Conservation (phyloP, 345 rosid species). For the Camelina neglecta region DNA sequence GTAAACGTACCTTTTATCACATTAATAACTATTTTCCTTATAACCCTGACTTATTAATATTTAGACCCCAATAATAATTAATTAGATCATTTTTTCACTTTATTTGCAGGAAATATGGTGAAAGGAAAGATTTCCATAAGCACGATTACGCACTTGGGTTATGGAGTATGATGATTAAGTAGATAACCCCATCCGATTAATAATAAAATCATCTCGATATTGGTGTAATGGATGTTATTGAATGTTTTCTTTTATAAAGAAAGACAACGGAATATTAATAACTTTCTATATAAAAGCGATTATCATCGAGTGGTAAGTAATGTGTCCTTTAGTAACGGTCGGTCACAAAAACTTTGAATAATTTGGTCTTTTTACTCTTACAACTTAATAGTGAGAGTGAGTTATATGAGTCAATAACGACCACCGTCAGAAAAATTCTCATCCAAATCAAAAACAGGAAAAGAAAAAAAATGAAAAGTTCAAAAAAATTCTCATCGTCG, state of each 20-base stretch:
- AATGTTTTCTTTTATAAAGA: constrained; percentile 13
- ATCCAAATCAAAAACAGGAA: not conserved
- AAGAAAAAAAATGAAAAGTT: constrained; percentile 42
- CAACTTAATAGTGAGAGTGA: not conserved
- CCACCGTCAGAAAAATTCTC: constrained; percentile 27
- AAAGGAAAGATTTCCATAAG: constrained; percentile 1
- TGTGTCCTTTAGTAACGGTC: constrained; percentile 37
- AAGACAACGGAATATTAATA: constrained; percentile 26
- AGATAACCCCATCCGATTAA: constrained; percentile 14
- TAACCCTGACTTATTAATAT: not conserved
- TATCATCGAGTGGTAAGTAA: constrained; percentile 20
- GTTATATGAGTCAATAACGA: not conserved
- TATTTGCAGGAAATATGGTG: constrained; percentile 21
- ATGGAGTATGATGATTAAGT: constrained; percentile 21
- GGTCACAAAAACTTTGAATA: constrained; percentile 17
- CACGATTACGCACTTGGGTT: constrained; percentile 13
- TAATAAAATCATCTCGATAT: constrained; percentile 24
- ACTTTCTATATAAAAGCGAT: constrained; percentile 11
- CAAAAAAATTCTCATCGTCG: constrained; percentile 46
- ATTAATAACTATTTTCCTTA: not conserved
- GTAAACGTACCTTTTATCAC: constrained; percentile 11
- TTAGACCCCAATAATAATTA: not conserved
- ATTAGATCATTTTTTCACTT: not conserved
- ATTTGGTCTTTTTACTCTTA: not conserved
- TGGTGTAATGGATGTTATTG: constrained; percentile 18